phyloP scores from a whole-genome alignment of 768 basidiomycete species.

The Russula olivacea region DNA sequence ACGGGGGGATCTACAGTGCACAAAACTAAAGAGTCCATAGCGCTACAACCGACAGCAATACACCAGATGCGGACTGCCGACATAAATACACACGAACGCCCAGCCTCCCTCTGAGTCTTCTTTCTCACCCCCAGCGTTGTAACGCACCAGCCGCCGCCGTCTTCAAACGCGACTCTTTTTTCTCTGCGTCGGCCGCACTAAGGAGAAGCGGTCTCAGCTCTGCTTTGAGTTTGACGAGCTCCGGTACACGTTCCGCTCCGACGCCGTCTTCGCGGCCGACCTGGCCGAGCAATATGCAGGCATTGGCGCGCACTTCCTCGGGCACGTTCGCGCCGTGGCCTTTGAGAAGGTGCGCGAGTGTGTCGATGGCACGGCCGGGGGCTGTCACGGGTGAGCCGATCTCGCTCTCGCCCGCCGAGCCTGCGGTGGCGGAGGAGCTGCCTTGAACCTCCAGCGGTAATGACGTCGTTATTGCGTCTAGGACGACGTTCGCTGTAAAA shows the following conservation, averaged over 20 bases:
- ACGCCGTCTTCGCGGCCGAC: slow-evolving; percentile 49
- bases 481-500: slow-evolving; percentile 51
- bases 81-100: slow-evolving; percentile 1
- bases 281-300: slow-evolving; percentile 66
- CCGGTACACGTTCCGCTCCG: slow-evolving; percentile 34
- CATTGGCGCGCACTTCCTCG: slow-evolving; percentile 71
- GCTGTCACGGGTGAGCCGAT: slow-evolving; percentile 45
- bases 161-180: slow-evolving; percentile 35
- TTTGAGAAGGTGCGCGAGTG: slow-evolving; percentile 56
- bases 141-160: slow-evolving; percentile 40
- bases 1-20: slow-evolving; percentile 3
- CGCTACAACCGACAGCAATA: slow-evolving; percentile 22
- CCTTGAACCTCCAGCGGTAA: slow-evolving; percentile 38
- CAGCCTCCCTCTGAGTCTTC: no score
- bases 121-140: slow-evolving; percentile 22
- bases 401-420: slow-evolving; percentile 38
- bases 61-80: slow-evolving; percentile 3
- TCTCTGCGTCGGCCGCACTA: slow-evolving; percentile 36
- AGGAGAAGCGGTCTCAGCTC: slow-evolving; percentile 45
- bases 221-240: slow-evolving; percentile 46
- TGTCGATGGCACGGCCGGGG: slow-evolving; percentile 59
- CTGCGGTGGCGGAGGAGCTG: slow-evolving; percentile 29
- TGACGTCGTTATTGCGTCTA: slow-evolving; percentile 52
- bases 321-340: slow-evolving; percentile 48
- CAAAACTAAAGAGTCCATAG: slow-evolving; percentile 10